Evolutionary conservation across 495 filamentous ascomycete genomes (phyloP).

Genomic region (Hypoxylon lienhwacheense): DNA sequence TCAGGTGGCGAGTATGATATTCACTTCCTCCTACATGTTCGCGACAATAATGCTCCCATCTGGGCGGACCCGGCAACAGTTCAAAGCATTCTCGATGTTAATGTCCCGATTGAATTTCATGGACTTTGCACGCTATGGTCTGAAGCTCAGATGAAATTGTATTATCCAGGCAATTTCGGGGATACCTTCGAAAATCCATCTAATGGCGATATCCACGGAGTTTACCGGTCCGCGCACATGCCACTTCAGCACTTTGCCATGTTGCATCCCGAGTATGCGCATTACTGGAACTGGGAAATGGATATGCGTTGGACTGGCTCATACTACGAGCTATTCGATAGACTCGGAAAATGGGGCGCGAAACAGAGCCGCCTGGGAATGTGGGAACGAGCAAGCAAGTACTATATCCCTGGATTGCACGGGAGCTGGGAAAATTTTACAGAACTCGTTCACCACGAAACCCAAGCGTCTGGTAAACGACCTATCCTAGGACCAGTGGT

Average conservation of each 20-base stretch:
- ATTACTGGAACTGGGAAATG: conserved; percentile 99
- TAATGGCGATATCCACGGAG: conserved; percentile 74
- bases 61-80: conserved; percentile 62
- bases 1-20: conserved; percentile 79
- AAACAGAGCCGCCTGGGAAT: conserved; percentile 79
- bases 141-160: conserved; percentile 84
- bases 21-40: conserved; percentile 79
- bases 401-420: conserved; percentile 86
- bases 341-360: conserved; percentile 71
- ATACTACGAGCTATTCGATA: conserved; percentile 88
- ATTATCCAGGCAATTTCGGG: conserved; percentile 78
- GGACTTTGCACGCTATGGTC: conserved; percentile 89
- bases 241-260: conserved; percentile 91
- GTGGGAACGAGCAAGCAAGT: conserved; percentile 88
- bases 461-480: conserved; percentile 59
- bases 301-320: conserved; percentile 91
- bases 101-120: conserved; percentile 85
- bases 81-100: conserved; percentile 60
- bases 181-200: conserved; percentile 61
- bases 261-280: conserved; percentile 86
- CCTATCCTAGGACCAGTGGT: conserved; percentile 79
- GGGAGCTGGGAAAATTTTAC: conserved; percentile 88
- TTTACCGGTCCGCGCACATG: conserved; percentile 88
- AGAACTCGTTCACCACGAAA: conserved; percentile 48
- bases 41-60: conserved; percentile 65